Evolutionary conservation across 495 filamentous ascomycete species (phyloP).

Genomic region (Pseudevernia furfuracea): DNA sequence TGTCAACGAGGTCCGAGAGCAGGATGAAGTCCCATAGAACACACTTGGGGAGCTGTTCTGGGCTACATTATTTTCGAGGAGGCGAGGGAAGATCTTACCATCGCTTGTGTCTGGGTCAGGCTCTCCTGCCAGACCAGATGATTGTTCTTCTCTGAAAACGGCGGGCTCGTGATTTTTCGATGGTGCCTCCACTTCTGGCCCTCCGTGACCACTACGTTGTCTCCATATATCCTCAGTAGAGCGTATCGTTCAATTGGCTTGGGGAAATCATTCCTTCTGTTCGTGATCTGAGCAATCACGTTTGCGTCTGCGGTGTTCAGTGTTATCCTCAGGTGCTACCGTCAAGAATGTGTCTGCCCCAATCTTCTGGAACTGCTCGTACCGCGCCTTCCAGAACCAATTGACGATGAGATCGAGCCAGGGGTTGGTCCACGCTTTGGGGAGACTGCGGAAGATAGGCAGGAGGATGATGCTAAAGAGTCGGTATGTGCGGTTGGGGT

Average conservation of each 20-base stretch:
- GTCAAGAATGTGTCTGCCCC: constrained; percentile 49
- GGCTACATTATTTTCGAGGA: not conserved
- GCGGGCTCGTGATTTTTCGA: constrained; percentile 58
- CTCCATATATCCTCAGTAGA: constrained; percentile 53
- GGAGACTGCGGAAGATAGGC: constrained; percentile 21
- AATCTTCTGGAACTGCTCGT: constrained; percentile 35
- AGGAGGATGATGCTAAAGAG: constrained; percentile 12
- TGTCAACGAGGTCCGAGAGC: not conserved
- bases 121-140: constrained; percentile 54
- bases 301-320: constrained; percentile 50
- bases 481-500: constrained; percentile 29
- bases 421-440: constrained; percentile 20
- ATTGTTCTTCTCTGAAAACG: constrained; percentile 68
- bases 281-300: constrained; percentile 51
- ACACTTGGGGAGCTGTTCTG: not conserved
- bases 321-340: constrained; percentile 42
- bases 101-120: constrained; percentile 29
- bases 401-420: constrained; percentile 29
- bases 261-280: constrained; percentile 56
- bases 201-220: constrained; percentile 58
- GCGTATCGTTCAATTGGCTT: constrained; percentile 54
- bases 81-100: not conserved
- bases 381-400: constrained; percentile 35
- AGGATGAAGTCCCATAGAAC: not conserved
- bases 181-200: constrained; percentile 58